Evolutionary conservation across 2,329 filamentous ascomycete genomes (phyloP), one percentile per base, ranked within the genome.

Genomic region (Alternaria burnsii): DNA sequence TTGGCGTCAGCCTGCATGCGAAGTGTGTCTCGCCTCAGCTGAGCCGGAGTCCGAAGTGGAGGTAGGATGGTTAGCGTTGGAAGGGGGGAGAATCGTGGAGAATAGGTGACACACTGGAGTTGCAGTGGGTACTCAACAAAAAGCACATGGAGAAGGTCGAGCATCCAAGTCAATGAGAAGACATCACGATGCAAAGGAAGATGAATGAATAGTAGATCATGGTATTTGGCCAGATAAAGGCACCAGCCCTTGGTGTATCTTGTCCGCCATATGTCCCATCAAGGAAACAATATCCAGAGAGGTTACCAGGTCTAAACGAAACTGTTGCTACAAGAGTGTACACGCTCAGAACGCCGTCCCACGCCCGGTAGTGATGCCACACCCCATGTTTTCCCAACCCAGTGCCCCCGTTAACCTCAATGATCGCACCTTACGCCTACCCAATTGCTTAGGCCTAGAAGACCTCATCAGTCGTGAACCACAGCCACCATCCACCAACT

Each of bases 171-270:
- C 30, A 38, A n/a, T n/a, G 24, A 57, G 26, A 40, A 41, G 12
- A 52, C 22, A 46, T 58, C 55, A 65, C 58, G 14, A 40, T 57
- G 43, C 12, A 47, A 20, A 62, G 22, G 16, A 48, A 28, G 24
- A 59, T 62, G 52, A 61, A 64, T 59, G 57, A 59, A 59, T 42
- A 53, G 44, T 64, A 52, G 53, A 68, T 48, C 60, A 53, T 70
- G 67, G 66, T 69, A 65, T 68, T 57, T 73, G 68, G 71, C 67
- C 72, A 71, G 66, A 68, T 61, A 71, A 66, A 69, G 67, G 64
- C 71, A 73, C 72, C 72, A 75, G 72, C 72, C 69, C 72, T 75
- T 75, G 72, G 72, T 75, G 69, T 68, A 64, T 68, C 66, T 69
- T 70, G 66, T 69, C 68, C 62, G 67, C 68, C 71, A 69, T 61